Evolutionary conservation across 1,284 basidiomycete species (phyloP).

Genomic region (Leccinum pachyderme): DNA sequence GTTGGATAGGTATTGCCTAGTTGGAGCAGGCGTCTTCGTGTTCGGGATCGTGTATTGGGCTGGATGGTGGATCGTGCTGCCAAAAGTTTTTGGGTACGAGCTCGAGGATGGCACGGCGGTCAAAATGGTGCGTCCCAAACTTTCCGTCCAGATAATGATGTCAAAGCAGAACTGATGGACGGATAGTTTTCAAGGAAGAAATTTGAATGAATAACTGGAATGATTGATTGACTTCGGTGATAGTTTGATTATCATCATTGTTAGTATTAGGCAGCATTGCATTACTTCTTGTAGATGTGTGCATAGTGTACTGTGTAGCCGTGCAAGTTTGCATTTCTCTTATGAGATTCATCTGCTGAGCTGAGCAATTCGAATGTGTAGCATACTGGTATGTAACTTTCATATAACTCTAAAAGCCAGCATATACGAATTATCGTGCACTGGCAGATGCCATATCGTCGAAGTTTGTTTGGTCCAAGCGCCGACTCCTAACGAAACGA

Average conservation of each 20-base stretch:
- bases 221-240: not conserved
- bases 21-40: slow-evolving; percentile 51
- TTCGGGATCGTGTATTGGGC: slow-evolving; percentile 55
- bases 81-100: slow-evolving; percentile 48
- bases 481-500: no score
- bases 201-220: not conserved
- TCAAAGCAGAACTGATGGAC: not conserved
- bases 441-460: no score
- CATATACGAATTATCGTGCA: not conserved
- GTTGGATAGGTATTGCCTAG: slow-evolving; percentile 47
- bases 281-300: not conserved
- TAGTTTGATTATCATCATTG: not conserved
- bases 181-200: slow-evolving; percentile 21
- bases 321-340: no score
- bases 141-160: not conserved
- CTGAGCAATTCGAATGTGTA: not conserved
- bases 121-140: slow-evolving; percentile 42
- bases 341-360: not conserved
- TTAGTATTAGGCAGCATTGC: not conserved
- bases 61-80: slow-evolving; percentile 49
- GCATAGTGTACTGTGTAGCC: no score
- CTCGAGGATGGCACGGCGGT: slow-evolving; percentile 57
- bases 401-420: not conserved
- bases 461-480: no score
- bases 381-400: not conserved